Evolutionary conservation across 176 grass and related monocot genomes (phyloP).

Genomic region (Raddia guianensis): DNA sequence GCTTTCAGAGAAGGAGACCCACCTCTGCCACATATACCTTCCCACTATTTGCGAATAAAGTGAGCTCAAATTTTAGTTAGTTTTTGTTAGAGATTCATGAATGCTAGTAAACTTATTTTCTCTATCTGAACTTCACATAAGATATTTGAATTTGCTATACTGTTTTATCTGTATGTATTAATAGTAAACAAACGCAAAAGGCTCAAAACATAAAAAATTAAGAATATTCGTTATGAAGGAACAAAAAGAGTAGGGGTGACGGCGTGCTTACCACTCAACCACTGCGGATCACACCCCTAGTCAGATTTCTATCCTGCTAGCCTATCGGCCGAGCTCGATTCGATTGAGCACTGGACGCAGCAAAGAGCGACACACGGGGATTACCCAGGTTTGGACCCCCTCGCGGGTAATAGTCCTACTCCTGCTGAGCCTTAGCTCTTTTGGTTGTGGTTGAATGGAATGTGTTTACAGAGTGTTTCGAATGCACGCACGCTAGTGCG

Average conservation of each 20-base stretch:
- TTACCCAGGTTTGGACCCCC: no score
- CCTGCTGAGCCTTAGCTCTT: no score
- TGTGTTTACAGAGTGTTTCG: no score
- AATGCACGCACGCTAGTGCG: no score
- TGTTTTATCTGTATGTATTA: slow-evolving; percentile 13
- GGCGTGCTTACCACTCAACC: no score
- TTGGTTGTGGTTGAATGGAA: no score
- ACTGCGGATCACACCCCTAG: no score
- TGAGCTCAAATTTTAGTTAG: slow-evolving; percentile 48
- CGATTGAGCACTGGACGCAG: no score
- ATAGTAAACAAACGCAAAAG: slow-evolving; percentile 6
- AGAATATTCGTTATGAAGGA: background rate
- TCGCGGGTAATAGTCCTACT: no score
- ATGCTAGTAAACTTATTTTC: slow-evolving; percentile 4
- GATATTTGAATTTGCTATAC: slow-evolving; percentile 20
- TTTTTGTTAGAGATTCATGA: slow-evolving; percentile 22
- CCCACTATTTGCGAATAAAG: slow-evolving; percentile 76
- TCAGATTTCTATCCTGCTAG: no score
- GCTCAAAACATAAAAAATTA: background rate
- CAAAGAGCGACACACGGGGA: no score
- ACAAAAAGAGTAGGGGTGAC: background rate
- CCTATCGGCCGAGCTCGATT: no score
- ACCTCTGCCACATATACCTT: slow-evolving; percentile 67
- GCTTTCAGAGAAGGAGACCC: slow-evolving; percentile 68
- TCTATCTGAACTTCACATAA: background rate